phyloP scores from a whole-genome alignment of 176 grass and related monocot genomes.

The Eleusine coracana region DNA sequence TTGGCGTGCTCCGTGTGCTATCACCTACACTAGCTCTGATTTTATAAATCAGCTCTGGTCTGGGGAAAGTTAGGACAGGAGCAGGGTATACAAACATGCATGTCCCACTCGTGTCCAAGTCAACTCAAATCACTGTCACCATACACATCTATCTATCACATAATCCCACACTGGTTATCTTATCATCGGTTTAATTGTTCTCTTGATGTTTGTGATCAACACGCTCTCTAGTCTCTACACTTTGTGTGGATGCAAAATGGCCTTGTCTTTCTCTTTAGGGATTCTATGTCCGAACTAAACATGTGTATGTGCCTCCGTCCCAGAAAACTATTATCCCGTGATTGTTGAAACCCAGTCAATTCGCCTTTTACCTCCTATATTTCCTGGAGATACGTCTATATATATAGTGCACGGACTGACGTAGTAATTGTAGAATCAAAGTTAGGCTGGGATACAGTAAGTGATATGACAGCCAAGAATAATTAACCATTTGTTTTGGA shows the following conservation, averaged over 20 bases:
- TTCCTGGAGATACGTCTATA: no score
- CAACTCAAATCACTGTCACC: constrained; percentile 24
- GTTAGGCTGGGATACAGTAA: no score
- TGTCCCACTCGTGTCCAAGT: neutral
- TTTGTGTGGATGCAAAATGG: neutral
- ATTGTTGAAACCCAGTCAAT: no score
- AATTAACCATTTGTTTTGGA: no score
- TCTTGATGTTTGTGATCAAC: constrained; percentile 1
- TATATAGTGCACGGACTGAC: no score
- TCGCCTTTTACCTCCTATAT: no score
- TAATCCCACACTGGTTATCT: neutral
- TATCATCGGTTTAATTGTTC: neutral
- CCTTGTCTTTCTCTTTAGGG: neutral
- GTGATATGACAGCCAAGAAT: no score
- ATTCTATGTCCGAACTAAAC: no score
- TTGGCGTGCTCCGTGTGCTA: neutral
- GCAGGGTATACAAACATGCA: constrained; percentile 1
- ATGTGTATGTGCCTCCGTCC: no score
- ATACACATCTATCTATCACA: neutral
- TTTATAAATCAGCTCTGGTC: constrained; percentile 1
- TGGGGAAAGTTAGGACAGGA: constrained; percentile 17
- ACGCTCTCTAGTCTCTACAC: neutral
- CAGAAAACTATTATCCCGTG: no score
- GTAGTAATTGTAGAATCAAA: no score
- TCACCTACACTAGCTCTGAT: neutral